Evolutionary conservation across 2,329 filamentous ascomycete genomes (phyloP).

Genomic region (Verticillium zaregamsianum): DNA sequence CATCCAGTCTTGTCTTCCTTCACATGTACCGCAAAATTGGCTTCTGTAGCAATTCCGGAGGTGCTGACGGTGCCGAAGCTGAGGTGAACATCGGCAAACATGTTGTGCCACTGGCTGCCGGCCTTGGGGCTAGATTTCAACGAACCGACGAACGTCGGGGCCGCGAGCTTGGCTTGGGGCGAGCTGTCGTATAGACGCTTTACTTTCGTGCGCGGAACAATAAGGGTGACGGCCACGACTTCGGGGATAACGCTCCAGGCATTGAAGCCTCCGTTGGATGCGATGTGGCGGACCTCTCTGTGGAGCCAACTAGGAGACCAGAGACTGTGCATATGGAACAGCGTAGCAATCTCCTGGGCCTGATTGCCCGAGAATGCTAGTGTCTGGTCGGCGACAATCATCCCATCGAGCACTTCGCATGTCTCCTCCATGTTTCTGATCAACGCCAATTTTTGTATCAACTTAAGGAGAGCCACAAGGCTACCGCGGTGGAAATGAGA

Average conservation of each 20-base stretch:
- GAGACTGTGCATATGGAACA: conserved; percentile 30
- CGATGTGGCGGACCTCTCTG: conserved; percentile 13
- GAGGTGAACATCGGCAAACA: conserved; percentile 36
- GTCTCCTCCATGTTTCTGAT: conserved; percentile 28
- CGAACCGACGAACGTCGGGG: conserved; percentile 25
- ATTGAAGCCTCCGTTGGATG: conserved; percentile 22
- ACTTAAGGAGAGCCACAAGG: conserved; percentile 33
- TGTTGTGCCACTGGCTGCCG: conserved; percentile 23
- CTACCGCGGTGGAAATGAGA: conserved; percentile 32
- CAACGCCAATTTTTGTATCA: conserved; percentile 25
- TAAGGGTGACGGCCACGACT: conserved; percentile 30
- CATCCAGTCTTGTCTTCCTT: conserved; percentile 30
- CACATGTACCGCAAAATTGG: conserved; percentile 27
- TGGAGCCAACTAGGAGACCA: conserved; percentile 25
- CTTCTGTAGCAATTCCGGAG: conserved; percentile 17
- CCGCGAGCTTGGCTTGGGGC: conserved; percentile 10
- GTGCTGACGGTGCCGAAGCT: conserved; percentile 31
- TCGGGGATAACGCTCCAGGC: conserved; percentile 32
- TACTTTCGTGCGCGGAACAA: conserved; percentile 25
- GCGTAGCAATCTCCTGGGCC: conserved; percentile 28
- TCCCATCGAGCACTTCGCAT: conserved; percentile 22
- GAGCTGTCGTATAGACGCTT: conserved; percentile 19
- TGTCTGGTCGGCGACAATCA: conserved; percentile 23
- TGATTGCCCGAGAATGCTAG: conserved; percentile 24
- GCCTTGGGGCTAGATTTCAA: conserved; percentile 17